Percentiles rank a stretch among this genome's conserved stretches.
Evolutionary conservation across 495 filamentous ascomycete species (phyloP).

Genomic region (Arthonia radiata): DNA sequence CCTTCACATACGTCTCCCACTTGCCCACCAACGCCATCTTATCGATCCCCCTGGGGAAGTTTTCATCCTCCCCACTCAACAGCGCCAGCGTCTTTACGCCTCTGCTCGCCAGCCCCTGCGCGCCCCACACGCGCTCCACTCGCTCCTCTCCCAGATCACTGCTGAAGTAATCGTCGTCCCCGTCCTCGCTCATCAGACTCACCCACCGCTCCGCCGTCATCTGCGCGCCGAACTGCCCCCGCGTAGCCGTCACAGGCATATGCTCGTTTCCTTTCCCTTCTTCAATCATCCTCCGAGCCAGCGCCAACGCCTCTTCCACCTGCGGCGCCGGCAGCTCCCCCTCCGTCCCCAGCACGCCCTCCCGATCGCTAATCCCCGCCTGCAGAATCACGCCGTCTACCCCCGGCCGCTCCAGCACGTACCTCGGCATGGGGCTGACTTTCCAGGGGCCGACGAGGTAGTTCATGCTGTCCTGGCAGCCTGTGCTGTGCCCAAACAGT

Average conservation of each 20-base stretch:
- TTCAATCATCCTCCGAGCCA: no score
- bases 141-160: constrained; percentile 41
- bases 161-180: constrained; percentile 77
- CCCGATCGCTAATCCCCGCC: constrained; percentile 56
- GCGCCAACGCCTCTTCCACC: no score
- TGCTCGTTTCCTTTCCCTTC: not conserved
- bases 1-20: constrained; percentile 30
- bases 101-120: constrained; percentile 21
- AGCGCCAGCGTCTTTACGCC: constrained; percentile 33
- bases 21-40: constrained; percentile 32
- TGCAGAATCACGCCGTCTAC: constrained; percentile 70
- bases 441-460: constrained; percentile 37
- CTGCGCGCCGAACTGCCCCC: constrained; percentile 21
- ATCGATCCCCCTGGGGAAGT: constrained; percentile 35
- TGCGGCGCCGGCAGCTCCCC: no score
- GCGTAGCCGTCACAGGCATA: not conserved
- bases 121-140: constrained; percentile 40
- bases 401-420: constrained; percentile 10
- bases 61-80: constrained; percentile 49
- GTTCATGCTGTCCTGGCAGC: constrained; percentile 68
- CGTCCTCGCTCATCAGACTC: constrained; percentile 33
- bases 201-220: constrained; percentile 45
- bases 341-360: constrained; percentile 32
- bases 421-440: no score
- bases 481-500: constrained; percentile 70